Conservation (phyloP, 345 rosid genomes). For the Lumnitzera racemosa region DNA sequence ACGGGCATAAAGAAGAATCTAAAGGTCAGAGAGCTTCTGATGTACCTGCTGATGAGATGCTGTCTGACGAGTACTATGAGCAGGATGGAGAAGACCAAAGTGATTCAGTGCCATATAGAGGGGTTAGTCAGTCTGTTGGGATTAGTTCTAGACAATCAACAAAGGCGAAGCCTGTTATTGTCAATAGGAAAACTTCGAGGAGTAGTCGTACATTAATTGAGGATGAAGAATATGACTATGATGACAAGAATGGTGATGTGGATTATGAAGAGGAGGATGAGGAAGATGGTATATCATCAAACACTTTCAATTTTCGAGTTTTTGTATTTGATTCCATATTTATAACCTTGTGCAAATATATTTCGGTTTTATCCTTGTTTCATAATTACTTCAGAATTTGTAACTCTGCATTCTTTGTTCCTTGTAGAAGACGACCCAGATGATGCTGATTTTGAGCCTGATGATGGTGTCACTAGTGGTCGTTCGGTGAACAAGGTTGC, state of each 20-base stretch:
- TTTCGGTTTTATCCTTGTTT: not conserved
- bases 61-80: conserved; percentile 99
- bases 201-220: conserved; percentile 40
- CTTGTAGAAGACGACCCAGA: conserved; percentile 94
- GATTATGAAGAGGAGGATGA: conserved; percentile 86
- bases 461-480: conserved; percentile 35
- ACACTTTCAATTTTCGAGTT: not conserved
- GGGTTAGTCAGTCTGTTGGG: conserved; percentile 41
- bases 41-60: conserved; percentile 96
- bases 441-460: conserved; percentile 96
- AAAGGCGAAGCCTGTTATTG: conserved; percentile 33
- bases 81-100: conserved; percentile 97
- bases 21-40: conserved; percentile 66
- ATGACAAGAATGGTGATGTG: conserved; percentile 43
- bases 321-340: not conserved
- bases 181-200: conserved; percentile 36
- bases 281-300: conserved; percentile 54
- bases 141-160: conserved; percentile 40
- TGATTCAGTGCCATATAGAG: conserved; percentile 57
- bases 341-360: not conserved
- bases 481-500: conserved; percentile 53
- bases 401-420: conserved; percentile 19
- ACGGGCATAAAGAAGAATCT: conserved; percentile 39
- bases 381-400: too few species aligned
- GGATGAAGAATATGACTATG: conserved; percentile 28